Percentiles rank a stretch among this genome's conserved stretches.
Conservation (phyloP, 148 eudicot genomes). For the Rhododendron williamsianum region DNA sequence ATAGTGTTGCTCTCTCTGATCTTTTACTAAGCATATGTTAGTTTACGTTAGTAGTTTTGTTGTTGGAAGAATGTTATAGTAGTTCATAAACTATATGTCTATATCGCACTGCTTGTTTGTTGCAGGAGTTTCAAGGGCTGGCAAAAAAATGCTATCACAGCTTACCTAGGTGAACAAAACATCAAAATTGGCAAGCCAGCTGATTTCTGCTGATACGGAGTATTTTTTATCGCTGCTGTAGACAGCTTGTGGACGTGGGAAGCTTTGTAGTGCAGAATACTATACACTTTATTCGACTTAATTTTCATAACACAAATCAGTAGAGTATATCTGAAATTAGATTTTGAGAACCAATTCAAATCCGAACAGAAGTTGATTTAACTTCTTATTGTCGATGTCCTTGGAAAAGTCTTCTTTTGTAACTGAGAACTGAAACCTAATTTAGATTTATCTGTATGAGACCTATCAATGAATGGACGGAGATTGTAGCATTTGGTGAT, state of each 20-base stretch:
- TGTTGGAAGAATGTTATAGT: not conserved
- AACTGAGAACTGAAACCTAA: not conserved
- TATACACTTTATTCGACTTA: not conserved
- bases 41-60: not conserved
- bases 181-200: constrained; percentile 59
- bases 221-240: not conserved
- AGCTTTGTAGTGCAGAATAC: not conserved
- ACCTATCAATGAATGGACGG: not conserved
- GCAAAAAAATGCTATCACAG: constrained; percentile 62
- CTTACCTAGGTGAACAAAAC: constrained; percentile 39
- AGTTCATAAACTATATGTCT: not conserved
- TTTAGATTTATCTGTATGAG: not conserved
- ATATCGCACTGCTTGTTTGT: not conserved
- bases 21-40: not conserved
- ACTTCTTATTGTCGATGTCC: not conserved
- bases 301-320: not conserved
- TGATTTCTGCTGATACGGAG: constrained; percentile 46
- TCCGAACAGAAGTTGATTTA: not conserved
- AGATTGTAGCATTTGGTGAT: not conserved
- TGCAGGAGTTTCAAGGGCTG: constrained; percentile 76
- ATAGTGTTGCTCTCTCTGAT: not conserved
- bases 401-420: not conserved
- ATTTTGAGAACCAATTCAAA: not conserved
- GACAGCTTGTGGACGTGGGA: not conserved
- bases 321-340: not conserved